Evolutionary conservation across 2,329 filamentous ascomycete species (phyloP).

Genomic region (Fulvia fulva): DNA sequence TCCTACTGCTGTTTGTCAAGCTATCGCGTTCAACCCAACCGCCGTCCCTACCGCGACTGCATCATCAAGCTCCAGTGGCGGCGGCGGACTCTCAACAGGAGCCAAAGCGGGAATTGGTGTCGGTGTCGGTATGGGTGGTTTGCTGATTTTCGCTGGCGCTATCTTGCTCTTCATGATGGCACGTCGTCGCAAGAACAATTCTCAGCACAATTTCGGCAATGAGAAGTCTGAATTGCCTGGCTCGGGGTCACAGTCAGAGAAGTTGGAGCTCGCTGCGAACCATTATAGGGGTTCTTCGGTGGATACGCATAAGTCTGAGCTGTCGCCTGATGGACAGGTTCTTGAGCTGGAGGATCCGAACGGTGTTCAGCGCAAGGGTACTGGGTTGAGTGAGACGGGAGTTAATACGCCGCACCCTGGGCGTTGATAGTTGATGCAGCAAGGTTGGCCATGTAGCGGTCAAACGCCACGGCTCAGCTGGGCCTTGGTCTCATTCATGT

Average conservation of each 20-base stretch:
- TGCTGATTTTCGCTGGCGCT: neutral
- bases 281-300: conserved; percentile 1
- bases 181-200: neutral
- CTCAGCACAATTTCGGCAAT: neutral
- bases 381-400: neutral
- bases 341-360: neutral
- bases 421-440: too few species aligned
- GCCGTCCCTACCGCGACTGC: neutral
- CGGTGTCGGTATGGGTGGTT: neutral
- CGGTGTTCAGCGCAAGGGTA: neutral
- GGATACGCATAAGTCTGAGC: neutral
- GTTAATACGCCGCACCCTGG: neutral
- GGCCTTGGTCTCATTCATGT: too few species aligned
- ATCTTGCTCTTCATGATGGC: neutral
- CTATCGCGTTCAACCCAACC: conserved; percentile 2
- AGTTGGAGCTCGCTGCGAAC: neutral
- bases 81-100: neutral
- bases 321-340: neutral
- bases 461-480: too few species aligned
- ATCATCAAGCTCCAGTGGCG: neutral
- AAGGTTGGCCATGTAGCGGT: too few species aligned
- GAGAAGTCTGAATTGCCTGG: conserved; percentile 2
- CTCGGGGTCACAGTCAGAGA: neutral
- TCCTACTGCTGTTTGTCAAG: neutral
- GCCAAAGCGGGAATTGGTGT: conserved; percentile 3